Evolutionary conservation across 495 filamentous ascomycete species (phyloP), one percentile per base, ranked within the genome.

Genomic region (Chaetomium cochliodes): DNA sequence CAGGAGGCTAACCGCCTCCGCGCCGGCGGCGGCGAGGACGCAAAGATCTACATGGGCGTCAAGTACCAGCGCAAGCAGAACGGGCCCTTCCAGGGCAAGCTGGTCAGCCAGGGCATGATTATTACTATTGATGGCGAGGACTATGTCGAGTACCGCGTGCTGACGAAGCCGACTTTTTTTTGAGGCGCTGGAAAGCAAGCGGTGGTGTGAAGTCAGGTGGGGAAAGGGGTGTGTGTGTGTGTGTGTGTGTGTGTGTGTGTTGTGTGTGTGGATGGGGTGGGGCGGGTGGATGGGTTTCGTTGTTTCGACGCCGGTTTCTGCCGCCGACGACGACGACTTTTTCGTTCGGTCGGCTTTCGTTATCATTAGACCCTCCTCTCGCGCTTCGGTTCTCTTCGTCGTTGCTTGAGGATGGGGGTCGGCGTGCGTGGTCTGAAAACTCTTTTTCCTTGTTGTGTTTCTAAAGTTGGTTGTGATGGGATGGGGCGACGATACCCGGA

Each of bases 101-200:
- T 84, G 3, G 82, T 83, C 46, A 80, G 78, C 66, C 75, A 79
- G 54, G 77, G 81, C 30, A 76, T 77, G 11, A 82, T 84, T 23
- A 78, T 85, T 57, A 81, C 68, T 50, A 84, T 85, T 46, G 83
- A 85, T 59, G 83, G 83, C 12, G 83, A 85, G 68, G 83, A 85
- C 51, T 85, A 82, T 62, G 81, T 85, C 28, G 82, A 84, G 70
- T 85, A 85, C 56, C 76, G 82, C 13, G 81, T 85, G 1, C 74
- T 85, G 49, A 83, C 78, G 16, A 84, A 84, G 71, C 82, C 82
- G 16, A 79, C 69, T 2, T 85, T 84, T 60, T 84, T 79, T 30
- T 79, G 63, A 50, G n/a, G n/a, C n/a, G n/a, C n/a, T n/a, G n/a
- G n/a, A n/a, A n/a, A n/a, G n/a, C n/a, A n/a, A n/a, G n/a, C n/a